Percentiles rank a stretch among this genome's conserved stretches.
phyloP scores from a whole-genome alignment of 805 yeast species.

The Barnettozyma populi region DNA sequence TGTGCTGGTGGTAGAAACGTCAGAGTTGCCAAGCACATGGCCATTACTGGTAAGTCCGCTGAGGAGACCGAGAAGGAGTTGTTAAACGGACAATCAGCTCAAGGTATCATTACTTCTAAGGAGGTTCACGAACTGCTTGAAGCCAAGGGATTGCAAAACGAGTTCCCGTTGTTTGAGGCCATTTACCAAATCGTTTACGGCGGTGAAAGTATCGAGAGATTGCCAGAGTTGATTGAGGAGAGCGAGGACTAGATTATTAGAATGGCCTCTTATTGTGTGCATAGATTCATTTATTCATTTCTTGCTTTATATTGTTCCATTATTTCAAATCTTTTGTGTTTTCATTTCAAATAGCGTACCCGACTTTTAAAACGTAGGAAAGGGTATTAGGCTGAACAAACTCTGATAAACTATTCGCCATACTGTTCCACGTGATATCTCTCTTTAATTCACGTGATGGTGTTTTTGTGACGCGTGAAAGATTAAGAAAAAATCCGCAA shows the following conservation, averaged over 20 bases:
- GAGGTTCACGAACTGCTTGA: slow-evolving; percentile 73
- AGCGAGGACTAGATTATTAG: not conserved
- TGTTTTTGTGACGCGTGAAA: not conserved
- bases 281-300: not conserved
- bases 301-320: not conserved
- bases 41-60: slow-evolving; percentile 70
- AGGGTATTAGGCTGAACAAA: too few species aligned
- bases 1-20: slow-evolving; percentile 98
- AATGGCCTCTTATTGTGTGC: not conserved
- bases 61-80: slow-evolving; percentile 78
- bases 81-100: slow-evolving; percentile 94
- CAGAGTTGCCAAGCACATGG: slow-evolving; percentile 82
- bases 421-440: not conserved
- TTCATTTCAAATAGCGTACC: too few species aligned
- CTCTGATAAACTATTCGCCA: too few species aligned
- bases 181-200: slow-evolving; percentile 83
- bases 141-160: slow-evolving; percentile 31
- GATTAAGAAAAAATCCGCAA: not conserved
- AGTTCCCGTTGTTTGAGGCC: slow-evolving; percentile 65
- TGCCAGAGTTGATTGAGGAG: slow-evolving; percentile 63
- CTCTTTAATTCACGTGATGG: not conserved
- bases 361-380: too few species aligned
- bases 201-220: slow-evolving; percentile 62
- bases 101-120: slow-evolving; percentile 84
- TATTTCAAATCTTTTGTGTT: not conserved